Evolutionary conservation across 75 land plant species (phyloP), one percentile per base, ranked within the genome.

Genomic region (Isoetes taiwanensis): DNA sequence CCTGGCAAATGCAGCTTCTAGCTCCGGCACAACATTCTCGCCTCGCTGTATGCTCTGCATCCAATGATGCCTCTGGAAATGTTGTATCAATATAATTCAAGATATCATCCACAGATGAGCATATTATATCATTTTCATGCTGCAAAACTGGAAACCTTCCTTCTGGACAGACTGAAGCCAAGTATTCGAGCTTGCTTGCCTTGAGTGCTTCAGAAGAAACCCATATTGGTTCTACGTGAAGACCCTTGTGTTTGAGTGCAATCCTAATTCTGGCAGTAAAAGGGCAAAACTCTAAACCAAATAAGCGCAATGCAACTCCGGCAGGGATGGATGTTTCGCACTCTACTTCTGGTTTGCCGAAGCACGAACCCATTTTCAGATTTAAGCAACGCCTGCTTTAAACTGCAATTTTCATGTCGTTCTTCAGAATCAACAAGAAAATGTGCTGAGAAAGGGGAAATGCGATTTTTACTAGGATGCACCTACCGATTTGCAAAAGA

Each of bases 191-290:
- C 50, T 46, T 46, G 50, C 16, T 46, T 16, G 50, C 16, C 4
- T 46, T 5, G 12, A 46, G 16, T 6, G 21, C 50, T n/a, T 46
- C 50, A 8, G 50, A 23, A 6, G 50, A 23, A 5, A 46, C 50
- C 50, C 50, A 46, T 5, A 46, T 46, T 6, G 50, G 50, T 19
- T 46, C 50, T n/a, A 46, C 50, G 19, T 23, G 16, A 19, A 46
- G 50, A 23, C 50, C 6, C 50, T 46, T 46, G 50, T 46, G 50
- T 16, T 6, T 16, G 50, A 46, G 50, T n/a, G 50, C 50, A n/a
- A 46, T 6, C 50, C 50, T 16, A 4, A 46, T 46, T n/a, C 50
- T 16, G 50, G 50, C 50, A 5, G 50, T 46, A 23, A 46, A 46
- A 8, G 50, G 50, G 50, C 50, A 46, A 23, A 46, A 23, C 50